Base-by-base conservation (phyloP, 345 rosid genomes). In the Gossypium sturtianum region DNA sequence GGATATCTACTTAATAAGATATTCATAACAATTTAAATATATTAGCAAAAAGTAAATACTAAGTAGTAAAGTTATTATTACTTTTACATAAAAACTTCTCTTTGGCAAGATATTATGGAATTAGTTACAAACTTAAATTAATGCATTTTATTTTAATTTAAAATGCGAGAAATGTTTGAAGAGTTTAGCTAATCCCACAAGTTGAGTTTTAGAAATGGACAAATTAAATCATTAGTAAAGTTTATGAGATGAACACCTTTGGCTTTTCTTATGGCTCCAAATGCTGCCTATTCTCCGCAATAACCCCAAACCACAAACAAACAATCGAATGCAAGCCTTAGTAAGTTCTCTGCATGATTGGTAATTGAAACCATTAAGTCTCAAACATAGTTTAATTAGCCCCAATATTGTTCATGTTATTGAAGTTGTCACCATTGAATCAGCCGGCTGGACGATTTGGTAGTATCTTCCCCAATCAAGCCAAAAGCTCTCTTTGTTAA, bases 401-500 rank as follows among this genome's bases (percentile, higher is more conserved):
- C 44, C 44, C 51, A 29, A 47, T 7, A 52, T 48, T 51, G 5
- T 25, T 44, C 56, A 53, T 23, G 15, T 49, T 49, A 74, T 52
- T 29, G 56, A 75, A 63, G 44, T 63, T 63, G 43, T 61, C 61
- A 54, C 45, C 61, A 20, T 17, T 29, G 60, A 53, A 70, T 70
- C 52, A 66, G 76, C 79, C 78, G 76, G 73, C 79, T 1, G 77
- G 79, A 13, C 79, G 79, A 76, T 48, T 65, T 53, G 65, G 58
- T 59, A 47, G 52, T 17, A 76, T 51, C 27, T 29, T 68, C 15
- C 34, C n/a, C 20, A 15, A 19, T 56, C 19, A 69, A 59, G 67
- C 74, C 69, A 74, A 73, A 69, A n/a, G 3, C 23, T 52, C 2
- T 23, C 73, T 47, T 73, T 51, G 70, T 59, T 66, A 66, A 27